Evolutionary conservation across 2,329 filamentous ascomycete genomes (phyloP).

Genomic region (Penicillium thymicola): DNA sequence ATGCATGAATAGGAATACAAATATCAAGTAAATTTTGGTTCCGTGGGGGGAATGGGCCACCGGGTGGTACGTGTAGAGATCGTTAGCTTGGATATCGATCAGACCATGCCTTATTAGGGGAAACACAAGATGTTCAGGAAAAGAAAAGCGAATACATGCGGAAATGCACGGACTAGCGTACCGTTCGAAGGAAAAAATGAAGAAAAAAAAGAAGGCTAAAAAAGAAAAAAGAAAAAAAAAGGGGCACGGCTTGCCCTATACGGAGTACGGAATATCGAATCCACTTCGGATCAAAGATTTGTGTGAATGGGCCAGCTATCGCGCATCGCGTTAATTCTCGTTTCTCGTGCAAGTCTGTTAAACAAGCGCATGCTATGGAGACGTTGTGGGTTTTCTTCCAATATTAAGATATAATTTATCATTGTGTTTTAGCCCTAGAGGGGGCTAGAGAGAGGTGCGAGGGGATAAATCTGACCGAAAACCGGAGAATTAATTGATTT

Average conservation of each 20-base stretch:
- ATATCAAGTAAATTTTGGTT: neutral
- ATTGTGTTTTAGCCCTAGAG: too few relatives aligned
- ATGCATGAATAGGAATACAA: neutral
- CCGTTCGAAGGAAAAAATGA: neutral
- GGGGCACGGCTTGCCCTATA: neutral
- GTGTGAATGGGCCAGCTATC: neutral
- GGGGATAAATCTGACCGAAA: neutral
- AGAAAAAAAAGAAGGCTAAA: neutral
- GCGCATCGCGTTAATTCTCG: neutral
- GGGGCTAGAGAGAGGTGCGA: too few relatives aligned
- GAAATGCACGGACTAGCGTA: constrained; percentile 8
- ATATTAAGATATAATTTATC: neutral
- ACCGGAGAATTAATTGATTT: neutral
- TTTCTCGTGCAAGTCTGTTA: too few relatives aligned
- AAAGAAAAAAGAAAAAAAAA: neutral
- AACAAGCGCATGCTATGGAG: neutral
- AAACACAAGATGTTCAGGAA: neutral
- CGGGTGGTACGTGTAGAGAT: constrained; percentile 7
- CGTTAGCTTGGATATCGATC: constrained; percentile 11
- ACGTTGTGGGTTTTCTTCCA: neutral
- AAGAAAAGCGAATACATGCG: neutral
- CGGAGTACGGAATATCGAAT: neutral
- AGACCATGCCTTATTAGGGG: constrained; percentile 9
- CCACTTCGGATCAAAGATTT: neutral
- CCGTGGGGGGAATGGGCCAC: neutral